These are phyloP conservation scores for Centaurea solstitialis DNA, from an alignment of 129 eudicot genomes.

Conservation along the genomic window DNA sequence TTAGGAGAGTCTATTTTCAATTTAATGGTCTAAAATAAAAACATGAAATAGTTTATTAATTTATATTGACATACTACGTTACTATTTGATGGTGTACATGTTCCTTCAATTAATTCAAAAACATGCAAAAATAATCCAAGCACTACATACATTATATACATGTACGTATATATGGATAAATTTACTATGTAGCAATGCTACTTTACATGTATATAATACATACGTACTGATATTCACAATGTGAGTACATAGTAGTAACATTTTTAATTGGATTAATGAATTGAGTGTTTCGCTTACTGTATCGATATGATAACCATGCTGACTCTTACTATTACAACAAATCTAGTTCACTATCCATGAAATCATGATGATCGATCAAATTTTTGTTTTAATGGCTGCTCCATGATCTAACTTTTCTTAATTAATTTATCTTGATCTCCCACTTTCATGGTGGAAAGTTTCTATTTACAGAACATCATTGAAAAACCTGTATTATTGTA, in stretches of 20 bases:
- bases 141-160: too few species aligned
- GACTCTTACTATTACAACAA: constrained; percentile 16
- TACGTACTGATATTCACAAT: not conserved
- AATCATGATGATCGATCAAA: not conserved
- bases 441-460: constrained; percentile 33
- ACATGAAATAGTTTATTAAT: too few species aligned
- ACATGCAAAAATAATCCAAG: too few species aligned
- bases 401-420: constrained; percentile 25
- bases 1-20: too few species aligned
- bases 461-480: constrained; percentile 34
- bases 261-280: not conserved
- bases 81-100: too few species aligned
- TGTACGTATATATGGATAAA: too few species aligned
- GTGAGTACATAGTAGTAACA: not conserved
- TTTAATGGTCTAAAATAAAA: too few species aligned
- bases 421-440: not conserved
- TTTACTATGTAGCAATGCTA: not conserved
- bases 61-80: too few species aligned
- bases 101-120: too few species aligned
- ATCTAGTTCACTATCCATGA: constrained; percentile 14
- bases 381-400: constrained; percentile 8
- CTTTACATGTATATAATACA: not conserved
- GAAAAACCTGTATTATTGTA: constrained; percentile 19
- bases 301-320: constrained; percentile 5
- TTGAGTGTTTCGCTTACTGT: not conserved